Percentiles rank a stretch among this genome's conserved stretches.
Evolutionary conservation across 2,329 filamentous ascomycete species (phyloP).

Genomic region (Curvularia sp.): DNA sequence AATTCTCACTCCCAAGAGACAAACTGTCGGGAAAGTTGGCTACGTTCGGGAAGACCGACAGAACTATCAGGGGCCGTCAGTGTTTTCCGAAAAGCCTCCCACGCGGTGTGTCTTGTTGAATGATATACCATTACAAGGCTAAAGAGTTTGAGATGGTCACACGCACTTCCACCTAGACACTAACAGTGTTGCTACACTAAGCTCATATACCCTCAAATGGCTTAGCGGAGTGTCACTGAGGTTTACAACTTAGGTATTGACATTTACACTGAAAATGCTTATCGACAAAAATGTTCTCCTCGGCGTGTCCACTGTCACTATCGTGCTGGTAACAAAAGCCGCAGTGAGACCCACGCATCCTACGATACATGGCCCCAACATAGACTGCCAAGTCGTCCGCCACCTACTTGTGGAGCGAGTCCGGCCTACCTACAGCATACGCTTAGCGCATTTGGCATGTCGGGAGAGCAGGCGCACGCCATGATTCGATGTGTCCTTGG

Average conservation of each 20-base stretch:
- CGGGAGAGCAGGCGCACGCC: conserved; percentile 6
- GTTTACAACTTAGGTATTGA: neutral
- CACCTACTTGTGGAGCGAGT: conserved; percentile 4
- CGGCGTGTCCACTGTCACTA: neutral
- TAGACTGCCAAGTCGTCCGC: conserved; percentile 31
- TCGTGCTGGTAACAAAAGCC: neutral
- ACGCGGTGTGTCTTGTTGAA: conserved; percentile 21
- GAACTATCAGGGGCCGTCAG: conserved; percentile 7
- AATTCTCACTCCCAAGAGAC: conserved; percentile 28
- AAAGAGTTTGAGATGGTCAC: neutral
- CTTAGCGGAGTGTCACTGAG: neutral
- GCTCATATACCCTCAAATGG: neutral
- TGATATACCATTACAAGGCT: neutral
- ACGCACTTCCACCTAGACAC: neutral
- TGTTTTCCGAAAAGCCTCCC: conserved; percentile 6
- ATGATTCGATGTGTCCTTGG: conserved; percentile 20
- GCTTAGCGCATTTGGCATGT: neutral
- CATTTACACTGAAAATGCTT: neutral
- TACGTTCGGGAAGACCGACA: conserved; percentile 23
- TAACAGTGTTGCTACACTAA: neutral
- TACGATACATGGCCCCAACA: conserved; percentile 7
- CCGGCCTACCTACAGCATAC: conserved; percentile 16
- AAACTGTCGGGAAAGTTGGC: conserved; percentile 19
- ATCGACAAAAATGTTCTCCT: neutral
- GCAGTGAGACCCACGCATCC: neutral